Percentiles rank a stretch among this genome's conserved stretches.
Conservation (phyloP, 495 filamentous ascomycete genomes). For the Neurospora tetraspora region DNA sequence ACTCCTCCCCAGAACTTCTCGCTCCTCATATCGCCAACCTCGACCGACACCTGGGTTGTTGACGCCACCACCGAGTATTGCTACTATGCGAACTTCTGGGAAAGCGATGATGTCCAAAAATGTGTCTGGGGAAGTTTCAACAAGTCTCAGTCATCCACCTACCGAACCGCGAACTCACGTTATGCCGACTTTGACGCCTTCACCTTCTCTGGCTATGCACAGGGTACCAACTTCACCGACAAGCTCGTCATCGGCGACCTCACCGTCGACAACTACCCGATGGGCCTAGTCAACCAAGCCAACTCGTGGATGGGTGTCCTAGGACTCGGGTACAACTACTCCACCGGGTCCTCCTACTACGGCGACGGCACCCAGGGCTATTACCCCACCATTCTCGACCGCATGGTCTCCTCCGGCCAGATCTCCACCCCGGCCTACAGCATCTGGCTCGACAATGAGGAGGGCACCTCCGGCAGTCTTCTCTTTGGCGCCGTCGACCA, state of each 20-base stretch:
- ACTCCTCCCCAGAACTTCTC: conserved; percentile 50
- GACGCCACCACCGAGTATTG: conserved; percentile 45
- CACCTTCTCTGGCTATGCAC: conserved; percentile 56
- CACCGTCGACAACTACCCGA: conserved; percentile 53
- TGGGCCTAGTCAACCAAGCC: conserved; percentile 58
- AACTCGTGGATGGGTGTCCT: conserved; percentile 57
- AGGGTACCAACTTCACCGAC: conserved; percentile 65
- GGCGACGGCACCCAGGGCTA: conserved; percentile 13
- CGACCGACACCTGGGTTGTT: conserved; percentile 68
- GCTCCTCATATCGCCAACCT: conserved; percentile 56
- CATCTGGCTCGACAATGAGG: conserved; percentile 63
- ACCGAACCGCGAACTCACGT: conserved; percentile 40
- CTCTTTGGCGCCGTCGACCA: conserved; percentile 79
- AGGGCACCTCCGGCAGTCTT: conserved; percentile 56
- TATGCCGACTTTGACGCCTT: conserved; percentile 53
- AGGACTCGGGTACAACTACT: conserved; percentile 61
- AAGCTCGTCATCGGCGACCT: conserved; percentile 51
- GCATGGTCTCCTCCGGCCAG: conserved; percentile 51
- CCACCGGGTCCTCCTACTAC: conserved; percentile 30
- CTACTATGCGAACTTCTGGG: conserved; percentile 9
- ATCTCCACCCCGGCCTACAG: conserved; percentile 71
- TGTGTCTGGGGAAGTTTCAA: conserved; percentile 37
- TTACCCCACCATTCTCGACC: conserved; percentile 61
- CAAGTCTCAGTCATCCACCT: conserved; percentile 53
- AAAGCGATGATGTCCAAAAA: background rate